phyloP scores from a whole-genome alignment of 257 asterid genomes.

The Scutellaria minor region DNA sequence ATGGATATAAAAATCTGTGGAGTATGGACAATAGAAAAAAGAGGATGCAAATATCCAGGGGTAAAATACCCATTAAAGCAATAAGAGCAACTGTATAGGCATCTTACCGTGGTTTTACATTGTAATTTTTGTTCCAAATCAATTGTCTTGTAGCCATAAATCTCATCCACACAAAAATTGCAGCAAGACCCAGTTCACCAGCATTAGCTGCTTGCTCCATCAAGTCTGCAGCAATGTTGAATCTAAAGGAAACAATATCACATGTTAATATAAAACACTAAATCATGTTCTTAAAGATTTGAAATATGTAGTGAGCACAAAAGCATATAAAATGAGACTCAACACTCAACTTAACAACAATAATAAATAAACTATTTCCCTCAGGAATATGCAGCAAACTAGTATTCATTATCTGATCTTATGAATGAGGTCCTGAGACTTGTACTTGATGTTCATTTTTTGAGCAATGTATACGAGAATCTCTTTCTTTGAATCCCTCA shows the following conservation, averaged over 20 bases:
- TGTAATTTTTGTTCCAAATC: constrained; percentile 98
- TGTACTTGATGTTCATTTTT: not conserved
- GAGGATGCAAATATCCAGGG: constrained; percentile 20
- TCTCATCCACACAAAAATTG: constrained; percentile 98
- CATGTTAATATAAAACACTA: constrained; percentile 23
- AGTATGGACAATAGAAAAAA: not conserved
- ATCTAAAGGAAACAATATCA: constrained; percentile 54
- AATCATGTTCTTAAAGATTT: constrained; percentile 11
- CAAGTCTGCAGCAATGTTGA: constrained; percentile 96
- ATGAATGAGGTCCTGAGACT: constrained; percentile 14
- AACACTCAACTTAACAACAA: constrained; percentile 24
- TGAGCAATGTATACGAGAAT: not conserved
- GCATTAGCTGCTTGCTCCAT: constrained; percentile 71
- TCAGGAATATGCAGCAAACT: constrained; percentile 12
- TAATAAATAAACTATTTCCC: constrained; percentile 30
- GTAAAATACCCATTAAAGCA: constrained; percentile 18
- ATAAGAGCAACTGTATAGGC: constrained; percentile 28
- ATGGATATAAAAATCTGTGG: constrained; percentile 6
- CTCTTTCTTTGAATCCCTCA: too few relatives aligned
- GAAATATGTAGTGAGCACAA: constrained; percentile 19
- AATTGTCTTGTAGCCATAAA: constrained; percentile 97
- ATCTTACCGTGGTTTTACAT: constrained; percentile 94
- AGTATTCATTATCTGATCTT: constrained; percentile 13
- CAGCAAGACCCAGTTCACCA: constrained; percentile 93
- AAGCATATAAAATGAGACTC: constrained; percentile 14